phyloP scores from a whole-genome alignment of 2,329 filamentous ascomycete species.

The Cryphonectria nitschkei region DNA sequence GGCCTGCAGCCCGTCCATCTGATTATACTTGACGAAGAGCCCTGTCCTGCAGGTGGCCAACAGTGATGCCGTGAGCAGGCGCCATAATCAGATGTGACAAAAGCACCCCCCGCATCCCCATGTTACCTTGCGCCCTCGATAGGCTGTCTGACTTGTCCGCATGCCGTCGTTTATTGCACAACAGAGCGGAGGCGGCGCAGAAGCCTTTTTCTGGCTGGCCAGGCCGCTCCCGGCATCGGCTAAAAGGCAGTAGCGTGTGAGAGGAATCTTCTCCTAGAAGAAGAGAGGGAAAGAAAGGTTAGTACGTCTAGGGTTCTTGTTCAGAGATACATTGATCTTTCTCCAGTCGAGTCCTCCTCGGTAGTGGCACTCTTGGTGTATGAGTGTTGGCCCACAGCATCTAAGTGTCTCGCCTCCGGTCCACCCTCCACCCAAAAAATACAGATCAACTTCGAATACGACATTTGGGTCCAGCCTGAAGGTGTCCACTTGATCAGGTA shows the following conservation, averaged over 20 bases:
- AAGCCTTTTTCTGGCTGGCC: background rate
- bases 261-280: too few relatives aligned
- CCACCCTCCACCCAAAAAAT: too few relatives aligned
- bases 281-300: too few relatives aligned
- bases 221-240: background rate
- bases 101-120: constrained; percentile 8
- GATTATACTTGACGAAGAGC: constrained; percentile 7
- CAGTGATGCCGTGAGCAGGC: constrained; percentile 9
- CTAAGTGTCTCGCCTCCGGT: background rate
- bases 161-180: background rate
- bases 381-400: background rate
- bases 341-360: too few relatives aligned
- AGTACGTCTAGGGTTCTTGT: background rate
- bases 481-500: background rate
- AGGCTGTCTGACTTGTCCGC: constrained; percentile 14
- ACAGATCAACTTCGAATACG: background rate
- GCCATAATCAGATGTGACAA: constrained; percentile 14
- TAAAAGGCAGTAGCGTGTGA: background rate
- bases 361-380: background rate
- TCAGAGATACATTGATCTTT: background rate
- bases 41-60: background rate
- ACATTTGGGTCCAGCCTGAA: background rate
- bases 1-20: background rate
- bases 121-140: constrained; percentile 8
- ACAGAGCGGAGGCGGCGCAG: background rate